phyloP scores from a whole-genome alignment of 1,139 yeast species.

The Hemisphaericaspora xylanilytica region DNA sequence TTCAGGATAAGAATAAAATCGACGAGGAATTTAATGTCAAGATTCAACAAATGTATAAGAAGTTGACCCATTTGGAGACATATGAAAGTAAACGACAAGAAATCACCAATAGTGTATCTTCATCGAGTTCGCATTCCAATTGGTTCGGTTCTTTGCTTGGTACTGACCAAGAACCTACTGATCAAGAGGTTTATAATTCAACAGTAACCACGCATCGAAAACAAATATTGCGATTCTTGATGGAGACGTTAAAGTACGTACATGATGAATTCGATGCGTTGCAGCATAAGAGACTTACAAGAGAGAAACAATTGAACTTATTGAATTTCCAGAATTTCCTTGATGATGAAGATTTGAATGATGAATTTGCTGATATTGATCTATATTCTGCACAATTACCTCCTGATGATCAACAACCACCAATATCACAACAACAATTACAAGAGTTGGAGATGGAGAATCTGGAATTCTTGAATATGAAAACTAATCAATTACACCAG shows the following conservation, averaged over 20 bases:
- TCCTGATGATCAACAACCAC: slow-evolving; percentile 8
- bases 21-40: slow-evolving; percentile 55
- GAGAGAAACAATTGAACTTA: slow-evolving; percentile 42
- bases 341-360: slow-evolving; percentile 25
- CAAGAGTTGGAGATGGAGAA: slow-evolving; percentile 74
- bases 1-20: slow-evolving; percentile 50
- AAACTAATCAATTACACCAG: slow-evolving; percentile 65
- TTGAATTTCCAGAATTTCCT: slow-evolving; percentile 44
- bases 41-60: slow-evolving; percentile 49
- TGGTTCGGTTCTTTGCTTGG: slow-evolving; percentile 30
- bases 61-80: slow-evolving; percentile 46
- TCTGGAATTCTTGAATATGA: slow-evolving; percentile 57
- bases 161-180: slow-evolving; percentile 27
- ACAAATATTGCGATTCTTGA: slow-evolving; percentile 40
- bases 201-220: slow-evolving; percentile 33
- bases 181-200: slow-evolving; percentile 24
- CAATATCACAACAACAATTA: slow-evolving; percentile 51
- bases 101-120: slow-evolving; percentile 14
- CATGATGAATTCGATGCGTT: slow-evolving; percentile 38
- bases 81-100: slow-evolving; percentile 49
- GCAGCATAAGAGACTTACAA: slow-evolving; percentile 39
- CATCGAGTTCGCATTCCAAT: slow-evolving; percentile 11
- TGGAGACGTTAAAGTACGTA: slow-evolving; percentile 31
- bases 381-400: slow-evolving; percentile 3
- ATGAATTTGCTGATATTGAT: slow-evolving; percentile 7